Conservation (phyloP, 176 grass and related monocot species). For the Secale cereale region DNA sequence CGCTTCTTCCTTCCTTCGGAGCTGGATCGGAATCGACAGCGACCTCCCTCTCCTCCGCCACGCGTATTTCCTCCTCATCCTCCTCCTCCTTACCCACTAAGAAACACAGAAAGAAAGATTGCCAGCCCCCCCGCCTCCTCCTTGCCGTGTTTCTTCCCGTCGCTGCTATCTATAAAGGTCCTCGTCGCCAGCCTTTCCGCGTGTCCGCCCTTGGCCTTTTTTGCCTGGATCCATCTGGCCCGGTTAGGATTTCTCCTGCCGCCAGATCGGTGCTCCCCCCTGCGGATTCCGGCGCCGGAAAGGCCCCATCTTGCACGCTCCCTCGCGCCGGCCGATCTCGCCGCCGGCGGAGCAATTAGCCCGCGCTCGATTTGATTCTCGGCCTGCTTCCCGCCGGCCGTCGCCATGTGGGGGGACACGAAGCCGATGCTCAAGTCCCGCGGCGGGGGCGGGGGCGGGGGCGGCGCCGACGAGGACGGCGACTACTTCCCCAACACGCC, state of each 20-base stretch:
- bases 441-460: background rate
- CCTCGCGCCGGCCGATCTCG: conserved; percentile 4
- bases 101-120: background rate
- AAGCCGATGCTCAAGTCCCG: conserved; percentile 38
- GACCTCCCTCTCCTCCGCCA: background rate
- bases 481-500: conserved; percentile 45
- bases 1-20: background rate
- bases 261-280: background rate
- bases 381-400: background rate
- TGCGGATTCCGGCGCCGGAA: background rate
- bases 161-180: background rate
- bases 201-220: too few species aligned
- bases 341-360: background rate
- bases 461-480: conserved; percentile 6
- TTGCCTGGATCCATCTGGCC: background rate
- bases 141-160: background rate
- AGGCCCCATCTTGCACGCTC: background rate
- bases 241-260: background rate
- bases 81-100: conserved; percentile 12
- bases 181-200: background rate
- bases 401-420: conserved; percentile 10
- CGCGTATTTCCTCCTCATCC: background rate
- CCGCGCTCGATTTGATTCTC: background rate
- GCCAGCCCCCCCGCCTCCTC: background rate
- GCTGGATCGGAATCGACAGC: conserved; percentile 1